A percentile compares a stretch with the other conserved stretches of the same genome.
These are phyloP conservation scores for Cryptococcus neoformans DNA, from an alignment of 1,284 basidiomycete genomes.

Conservation along the genomic window DNA sequence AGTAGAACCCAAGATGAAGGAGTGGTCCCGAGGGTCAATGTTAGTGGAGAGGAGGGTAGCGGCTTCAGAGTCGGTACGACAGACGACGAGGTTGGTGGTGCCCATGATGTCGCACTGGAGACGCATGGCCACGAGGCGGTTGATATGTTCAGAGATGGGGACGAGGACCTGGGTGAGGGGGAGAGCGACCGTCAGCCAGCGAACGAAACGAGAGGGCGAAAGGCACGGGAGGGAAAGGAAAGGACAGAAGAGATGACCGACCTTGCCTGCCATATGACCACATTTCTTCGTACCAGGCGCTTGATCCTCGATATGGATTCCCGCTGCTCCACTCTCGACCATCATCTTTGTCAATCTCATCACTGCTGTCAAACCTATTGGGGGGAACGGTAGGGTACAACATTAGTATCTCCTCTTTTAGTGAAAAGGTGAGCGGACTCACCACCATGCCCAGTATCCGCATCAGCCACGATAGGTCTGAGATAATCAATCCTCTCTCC, in stretches of 20 bases:
- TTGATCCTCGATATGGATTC: slow-evolving; percentile 76
- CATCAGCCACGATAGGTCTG: slow-evolving; percentile 90
- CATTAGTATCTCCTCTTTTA: not conserved
- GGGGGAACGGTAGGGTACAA: not conserved
- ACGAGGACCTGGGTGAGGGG: slow-evolving; percentile 49
- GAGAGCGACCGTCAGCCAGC: not conserved
- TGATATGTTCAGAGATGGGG: slow-evolving; percentile 71
- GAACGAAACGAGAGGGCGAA: not conserved
- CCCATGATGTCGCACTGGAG: slow-evolving; percentile 79
- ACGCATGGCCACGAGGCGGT: slow-evolving; percentile 71
- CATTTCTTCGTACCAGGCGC: slow-evolving; percentile 58
- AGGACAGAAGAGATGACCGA: slow-evolving; percentile 34
- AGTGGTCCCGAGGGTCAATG: slow-evolving; percentile 93
- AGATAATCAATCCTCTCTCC: slow-evolving; percentile 70
- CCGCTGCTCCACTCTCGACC: slow-evolving; percentile 69
- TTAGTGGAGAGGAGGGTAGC: slow-evolving; percentile 96
- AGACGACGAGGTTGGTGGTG: slow-evolving; percentile 69
- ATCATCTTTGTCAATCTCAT: slow-evolving; percentile 89
- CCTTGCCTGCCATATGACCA: slow-evolving; percentile 73
- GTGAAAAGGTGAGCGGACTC: slow-evolving; percentile 24
- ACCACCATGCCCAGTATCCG: slow-evolving; percentile 75
- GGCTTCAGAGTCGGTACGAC: slow-evolving; percentile 78
- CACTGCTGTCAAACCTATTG: slow-evolving; percentile 76
- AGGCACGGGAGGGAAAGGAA: not conserved
- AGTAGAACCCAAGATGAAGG: slow-evolving; percentile 92